phyloP scores from a whole-genome alignment of 2,329 filamentous ascomycete species.

The Coniochaeta hoffmannii region DNA sequence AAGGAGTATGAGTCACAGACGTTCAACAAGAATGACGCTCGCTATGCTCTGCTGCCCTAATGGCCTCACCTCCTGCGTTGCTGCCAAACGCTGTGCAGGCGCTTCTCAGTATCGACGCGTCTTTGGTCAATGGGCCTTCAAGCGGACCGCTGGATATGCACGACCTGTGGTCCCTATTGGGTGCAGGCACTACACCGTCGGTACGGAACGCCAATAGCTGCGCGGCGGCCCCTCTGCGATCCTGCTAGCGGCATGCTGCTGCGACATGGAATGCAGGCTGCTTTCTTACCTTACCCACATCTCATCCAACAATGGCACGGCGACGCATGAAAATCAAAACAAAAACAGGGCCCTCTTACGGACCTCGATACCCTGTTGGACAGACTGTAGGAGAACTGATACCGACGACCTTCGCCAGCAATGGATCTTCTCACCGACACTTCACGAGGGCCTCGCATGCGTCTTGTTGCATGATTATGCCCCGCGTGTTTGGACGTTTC shows the following conservation, averaged over 20 bases:
- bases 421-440: not conserved
- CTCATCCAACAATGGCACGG: not conserved
- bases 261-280: not conserved
- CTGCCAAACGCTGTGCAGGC: slow-evolving; percentile 19
- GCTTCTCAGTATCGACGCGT: not conserved
- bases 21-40: slow-evolving; percentile 8
- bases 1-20: too few species aligned
- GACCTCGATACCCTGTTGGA: not conserved
- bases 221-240: not conserved
- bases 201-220: not conserved
- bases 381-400: not conserved
- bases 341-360: not conserved
- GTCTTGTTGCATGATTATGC: not conserved
- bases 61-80: slow-evolving; percentile 16
- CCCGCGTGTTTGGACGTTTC: not conserved
- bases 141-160: not conserved
- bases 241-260: not conserved
- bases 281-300: not conserved
- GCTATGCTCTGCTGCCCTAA: slow-evolving; percentile 17
- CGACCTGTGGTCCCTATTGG: not conserved
- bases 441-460: not conserved
- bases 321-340: not conserved
- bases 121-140: not conserved
- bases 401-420: not conserved
- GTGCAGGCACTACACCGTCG: not conserved